Evolutionary conservation across 2,329 filamentous ascomycete species (phyloP), one percentile per base, ranked within the genome.

Genomic region (Alternaria conjuncta): DNA sequence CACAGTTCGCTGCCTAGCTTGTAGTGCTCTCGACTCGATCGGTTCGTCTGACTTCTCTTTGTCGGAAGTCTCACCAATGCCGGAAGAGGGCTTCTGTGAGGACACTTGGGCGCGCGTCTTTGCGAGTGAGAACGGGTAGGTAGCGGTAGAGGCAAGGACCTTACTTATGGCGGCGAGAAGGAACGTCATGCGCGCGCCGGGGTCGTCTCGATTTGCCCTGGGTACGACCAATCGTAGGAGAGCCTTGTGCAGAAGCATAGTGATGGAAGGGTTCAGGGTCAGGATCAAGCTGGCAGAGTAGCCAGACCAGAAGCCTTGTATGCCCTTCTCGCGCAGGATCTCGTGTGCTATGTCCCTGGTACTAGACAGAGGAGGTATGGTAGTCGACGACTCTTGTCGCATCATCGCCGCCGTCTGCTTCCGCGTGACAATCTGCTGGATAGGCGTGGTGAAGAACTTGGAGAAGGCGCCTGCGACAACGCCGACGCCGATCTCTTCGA

Each of bases 81-180:
- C 51, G 28, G 77, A 64, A 25, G 73, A 59, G 15, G 79, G 77
- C 58, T 80, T 78, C 46, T 75, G 79, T 25, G 77, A 79, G 2
- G 86, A 85, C 23, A 91, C 87, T 76, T 96, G 93, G 4, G 92
- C 86, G 25, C 92, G 86, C 3, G 92, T 88, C 81, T 95, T 95
- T n/a, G 92, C 93, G 28, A 94, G 88, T 60, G 92, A 92, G 78
- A 97, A 90, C 0, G 94, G 94, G 75, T 97, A 97, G 1, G 92
- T 97, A 61, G 94, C 82, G 0, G 88, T 86, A 8, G 90, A 92
- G 0, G 93, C 93, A 23, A 90, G 82, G 1, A 89, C 89, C 81
- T 97, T 97, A 79, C 91, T 94, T 25, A 90, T 75, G 0, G 93
- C 93, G 0, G 94, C 93, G 11, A 92, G 78, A 1, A 92, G 75